Percentiles rank a stretch among this genome's conserved stretches.
Conservation (phyloP, 257 asterid genomes). For the Handroanthus guayacan region DNA sequence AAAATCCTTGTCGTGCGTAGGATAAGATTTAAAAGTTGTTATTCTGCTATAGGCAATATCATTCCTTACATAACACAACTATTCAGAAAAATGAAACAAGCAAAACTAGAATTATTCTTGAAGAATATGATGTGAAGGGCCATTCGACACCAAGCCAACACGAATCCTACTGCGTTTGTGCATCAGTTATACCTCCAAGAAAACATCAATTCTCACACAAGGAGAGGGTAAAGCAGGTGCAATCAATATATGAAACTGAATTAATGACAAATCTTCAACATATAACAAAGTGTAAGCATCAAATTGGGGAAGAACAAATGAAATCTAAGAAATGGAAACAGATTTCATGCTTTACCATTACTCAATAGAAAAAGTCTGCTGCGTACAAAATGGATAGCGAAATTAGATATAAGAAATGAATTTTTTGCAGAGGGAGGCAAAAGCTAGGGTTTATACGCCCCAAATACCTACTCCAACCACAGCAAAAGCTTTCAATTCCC, state of each 20-base stretch:
- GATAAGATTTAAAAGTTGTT: constrained; percentile 51
- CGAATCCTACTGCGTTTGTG: constrained; percentile 52
- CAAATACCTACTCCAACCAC: not conserved
- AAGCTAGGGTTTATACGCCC: constrained; percentile 39
- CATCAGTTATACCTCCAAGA: constrained; percentile 79
- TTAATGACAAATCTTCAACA: not conserved
- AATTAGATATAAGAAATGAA: not conserved
- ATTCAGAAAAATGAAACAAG: not conserved
- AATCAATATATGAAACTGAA: not conserved
- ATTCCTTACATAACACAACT: not conserved
- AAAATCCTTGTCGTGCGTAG: constrained; percentile 55
- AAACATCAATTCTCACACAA: constrained; percentile 41
- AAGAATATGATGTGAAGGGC: constrained; percentile 50
- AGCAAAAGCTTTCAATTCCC: constrained; percentile 26
- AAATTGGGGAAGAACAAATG: not conserved
- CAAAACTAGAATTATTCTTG: not conserved
- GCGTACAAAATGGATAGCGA: not conserved
- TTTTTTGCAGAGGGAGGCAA: not conserved
- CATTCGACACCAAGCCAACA: constrained; percentile 83
- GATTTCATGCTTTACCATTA: not conserved
- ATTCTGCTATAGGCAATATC: constrained; percentile 47
- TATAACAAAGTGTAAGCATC: not conserved
- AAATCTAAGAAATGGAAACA: not conserved
- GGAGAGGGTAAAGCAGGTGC: constrained; percentile 89
- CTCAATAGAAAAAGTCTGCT: not conserved